Evolutionary conservation across 352 stramenopile species (phyloP).

Genomic region (Elongisporangium anandrum): DNA sequence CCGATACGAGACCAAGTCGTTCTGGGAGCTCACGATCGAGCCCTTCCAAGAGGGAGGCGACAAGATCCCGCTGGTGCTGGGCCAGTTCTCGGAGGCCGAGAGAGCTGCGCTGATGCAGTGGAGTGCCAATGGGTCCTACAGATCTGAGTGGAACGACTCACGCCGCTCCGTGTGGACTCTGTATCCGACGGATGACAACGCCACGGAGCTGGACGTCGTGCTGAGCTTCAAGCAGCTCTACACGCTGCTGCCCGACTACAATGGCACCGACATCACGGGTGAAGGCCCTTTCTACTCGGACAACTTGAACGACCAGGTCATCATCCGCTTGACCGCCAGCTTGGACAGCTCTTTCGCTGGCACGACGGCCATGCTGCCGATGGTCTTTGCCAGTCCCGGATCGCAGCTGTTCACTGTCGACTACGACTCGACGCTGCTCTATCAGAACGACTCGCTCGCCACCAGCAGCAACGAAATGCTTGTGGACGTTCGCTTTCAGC

Average conservation of each 20-base stretch:
- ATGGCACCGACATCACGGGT: conserved; percentile 7
- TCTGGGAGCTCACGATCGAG: background rate
- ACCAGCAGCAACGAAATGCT: conserved; percentile 5
- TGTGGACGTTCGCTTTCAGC: conserved; percentile 24
- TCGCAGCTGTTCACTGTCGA: conserved; percentile 37
- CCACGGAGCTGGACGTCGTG: conserved; percentile 32
- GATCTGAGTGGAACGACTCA: conserved; percentile 20
- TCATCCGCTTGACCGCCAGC: conserved; percentile 27
- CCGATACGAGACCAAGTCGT: conserved; percentile 24
- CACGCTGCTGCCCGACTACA: conserved; percentile 38
- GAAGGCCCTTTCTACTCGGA: conserved; percentile 32
- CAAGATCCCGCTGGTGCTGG: conserved; percentile 25
- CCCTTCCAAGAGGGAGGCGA: background rate
- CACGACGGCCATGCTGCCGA: conserved; percentile 25
- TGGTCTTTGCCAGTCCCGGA: conserved; percentile 35
- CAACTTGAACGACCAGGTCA: conserved; percentile 33
- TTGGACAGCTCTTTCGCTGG: conserved; percentile 12
- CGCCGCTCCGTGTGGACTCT: conserved; percentile 36
- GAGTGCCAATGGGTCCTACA: conserved; percentile 1
- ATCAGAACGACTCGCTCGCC: conserved; percentile 2
- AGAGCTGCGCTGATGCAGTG: conserved; percentile 2
- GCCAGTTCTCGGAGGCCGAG: conserved; percentile 16
- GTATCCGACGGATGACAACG: conserved; percentile 9
- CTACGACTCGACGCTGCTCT: conserved; percentile 27
- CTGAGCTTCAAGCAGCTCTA: conserved; percentile 60